These are phyloP conservation scores for Microcyclospora tardicrescens DNA, from an alignment of 2,329 filamentous ascomycete species.

Conservation along the genomic window DNA sequence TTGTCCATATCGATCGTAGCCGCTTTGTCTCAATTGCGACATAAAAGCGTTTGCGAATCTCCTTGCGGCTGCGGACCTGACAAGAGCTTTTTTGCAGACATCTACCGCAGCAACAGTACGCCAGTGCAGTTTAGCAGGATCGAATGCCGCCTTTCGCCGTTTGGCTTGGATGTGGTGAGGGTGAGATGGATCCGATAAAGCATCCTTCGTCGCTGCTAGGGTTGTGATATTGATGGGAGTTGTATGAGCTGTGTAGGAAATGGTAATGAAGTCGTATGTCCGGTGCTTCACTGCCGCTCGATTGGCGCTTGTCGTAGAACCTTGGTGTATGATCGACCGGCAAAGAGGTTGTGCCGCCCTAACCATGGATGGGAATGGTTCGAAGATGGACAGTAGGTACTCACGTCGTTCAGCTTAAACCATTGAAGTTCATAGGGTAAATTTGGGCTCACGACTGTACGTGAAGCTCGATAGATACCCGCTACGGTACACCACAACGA, in stretches of 20 bases:
- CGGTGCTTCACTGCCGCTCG: background rate
- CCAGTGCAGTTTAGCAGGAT: slow-evolving; percentile 36
- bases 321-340: slow-evolving; percentile 1
- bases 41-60: slow-evolving; percentile 33
- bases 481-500: too few species aligned
- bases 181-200: slow-evolving; percentile 14
- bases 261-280: slow-evolving; percentile 6
- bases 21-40: slow-evolving; percentile 32
- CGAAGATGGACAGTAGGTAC: background rate
- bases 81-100: slow-evolving; percentile 27
- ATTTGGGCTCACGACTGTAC: too few species aligned
- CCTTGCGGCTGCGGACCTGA: slow-evolving; percentile 34
- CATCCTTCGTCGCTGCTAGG: slow-evolving; percentile 10
- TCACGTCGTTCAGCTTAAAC: too few species aligned
- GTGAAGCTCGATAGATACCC: too few species aligned
- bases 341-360: background rate
- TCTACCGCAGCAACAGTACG: slow-evolving; percentile 24
- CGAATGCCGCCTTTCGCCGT: slow-evolving; percentile 11
- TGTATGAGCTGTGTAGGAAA: slow-evolving; percentile 11
- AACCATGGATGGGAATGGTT: background rate
- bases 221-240: slow-evolving; percentile 17
- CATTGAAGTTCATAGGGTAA: too few species aligned
- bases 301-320: slow-evolving; percentile 1
- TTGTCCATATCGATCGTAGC: slow-evolving; percentile 25
- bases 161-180: slow-evolving; percentile 23